phyloP scores from a whole-genome alignment of 768 basidiomycete genomes.

The Lactifluus pinguis region DNA sequence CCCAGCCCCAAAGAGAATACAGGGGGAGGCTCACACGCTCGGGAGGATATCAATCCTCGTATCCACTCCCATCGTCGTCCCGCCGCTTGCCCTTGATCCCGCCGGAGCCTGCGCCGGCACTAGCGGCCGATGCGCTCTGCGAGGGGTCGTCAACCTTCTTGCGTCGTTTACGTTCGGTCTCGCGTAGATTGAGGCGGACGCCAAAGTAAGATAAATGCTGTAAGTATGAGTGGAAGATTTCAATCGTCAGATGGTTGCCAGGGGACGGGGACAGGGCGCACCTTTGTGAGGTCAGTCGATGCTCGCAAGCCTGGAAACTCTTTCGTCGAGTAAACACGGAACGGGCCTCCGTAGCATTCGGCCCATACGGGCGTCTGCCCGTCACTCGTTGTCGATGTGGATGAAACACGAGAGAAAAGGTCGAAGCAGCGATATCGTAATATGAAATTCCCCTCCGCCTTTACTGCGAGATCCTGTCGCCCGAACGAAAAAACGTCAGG shows the following conservation, averaged over 20 bases:
- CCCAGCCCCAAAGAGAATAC: not conserved
- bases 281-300: slow-evolving; percentile 62
- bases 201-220: slow-evolving; percentile 49
- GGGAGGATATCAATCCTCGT: slow-evolving; percentile 1
- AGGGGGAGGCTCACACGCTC: not conserved
- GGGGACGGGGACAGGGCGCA: slow-evolving; percentile 16
- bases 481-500: not conserved
- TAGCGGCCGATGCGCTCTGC: not conserved
- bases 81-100: slow-evolving; percentile 1
- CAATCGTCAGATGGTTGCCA: not conserved
- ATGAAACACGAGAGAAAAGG: slow-evolving; percentile 36
- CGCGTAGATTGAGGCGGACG: slow-evolving; percentile 50
- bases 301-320: slow-evolving; percentile 60
- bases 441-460: slow-evolving; percentile 55
- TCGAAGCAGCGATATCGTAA: slow-evolving; percentile 63
- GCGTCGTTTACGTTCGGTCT: slow-evolving; percentile 45
- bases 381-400: slow-evolving; percentile 22
- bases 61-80: slow-evolving; percentile 3
- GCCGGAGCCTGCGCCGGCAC: not conserved
- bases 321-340: slow-evolving; percentile 63
- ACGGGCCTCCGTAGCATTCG: slow-evolving; percentile 54
- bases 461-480: slow-evolving; percentile 62
- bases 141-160: slow-evolving; percentile 28
- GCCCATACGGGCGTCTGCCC: slow-evolving; percentile 42
- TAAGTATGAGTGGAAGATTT: not conserved